Evolutionary conservation across 306 rosid species (phyloP).

Genomic region (Notholithocarpus densiflorus): DNA sequence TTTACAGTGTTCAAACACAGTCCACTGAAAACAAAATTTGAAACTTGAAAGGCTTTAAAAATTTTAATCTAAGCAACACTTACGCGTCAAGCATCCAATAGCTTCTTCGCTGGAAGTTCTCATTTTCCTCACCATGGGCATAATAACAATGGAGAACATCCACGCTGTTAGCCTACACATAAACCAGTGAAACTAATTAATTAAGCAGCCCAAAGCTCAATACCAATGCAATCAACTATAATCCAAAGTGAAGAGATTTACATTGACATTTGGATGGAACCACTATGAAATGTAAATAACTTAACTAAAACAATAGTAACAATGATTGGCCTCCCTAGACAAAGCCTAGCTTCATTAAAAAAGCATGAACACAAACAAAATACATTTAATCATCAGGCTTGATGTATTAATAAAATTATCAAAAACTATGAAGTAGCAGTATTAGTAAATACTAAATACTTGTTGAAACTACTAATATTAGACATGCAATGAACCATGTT

Average conservation of each 20-base stretch:
- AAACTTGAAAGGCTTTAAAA: background rate
- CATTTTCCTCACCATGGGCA: conserved; percentile 78
- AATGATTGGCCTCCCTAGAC: background rate
- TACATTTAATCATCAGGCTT: background rate
- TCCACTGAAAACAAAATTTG: background rate
- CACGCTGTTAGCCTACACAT: conserved; percentile 57
- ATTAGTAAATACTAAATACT: background rate
- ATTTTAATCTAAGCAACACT: conserved; percentile 25
- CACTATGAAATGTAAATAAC: background rate
- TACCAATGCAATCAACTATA: background rate
- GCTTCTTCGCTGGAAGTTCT: conserved; percentile 67
- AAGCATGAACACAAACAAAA: background rate
- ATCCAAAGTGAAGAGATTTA: background rate
- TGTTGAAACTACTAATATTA: background rate
- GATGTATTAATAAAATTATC: background rate
- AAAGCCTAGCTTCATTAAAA: background rate
- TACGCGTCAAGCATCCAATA: conserved; percentile 82
- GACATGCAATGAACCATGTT: background rate
- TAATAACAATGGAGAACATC: conserved; percentile 73
- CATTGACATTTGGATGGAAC: background rate
- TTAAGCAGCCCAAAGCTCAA: conserved; percentile 11
- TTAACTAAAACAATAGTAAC: background rate
- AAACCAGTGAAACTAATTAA: conserved; percentile 15
- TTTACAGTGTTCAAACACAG: no score
- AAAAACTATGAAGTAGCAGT: background rate